Conservation (phyloP, 495 filamentous ascomycete genomes). For the Articulospora tetracladia region DNA sequence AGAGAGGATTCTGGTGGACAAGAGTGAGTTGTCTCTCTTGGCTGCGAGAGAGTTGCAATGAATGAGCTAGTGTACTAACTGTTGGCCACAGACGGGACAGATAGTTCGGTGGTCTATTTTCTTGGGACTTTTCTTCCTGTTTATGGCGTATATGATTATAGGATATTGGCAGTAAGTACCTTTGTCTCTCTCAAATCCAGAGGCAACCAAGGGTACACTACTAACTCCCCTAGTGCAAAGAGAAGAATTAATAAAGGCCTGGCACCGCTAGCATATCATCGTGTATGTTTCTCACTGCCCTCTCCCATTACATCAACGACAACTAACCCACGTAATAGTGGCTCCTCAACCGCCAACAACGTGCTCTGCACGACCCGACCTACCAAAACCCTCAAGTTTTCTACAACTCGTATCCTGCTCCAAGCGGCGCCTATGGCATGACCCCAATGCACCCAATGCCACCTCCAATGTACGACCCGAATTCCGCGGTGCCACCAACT, state of each 20-base stretch:
- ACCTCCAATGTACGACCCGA: constrained; percentile 25
- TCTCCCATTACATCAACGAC: constrained; percentile 1
- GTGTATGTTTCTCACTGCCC: constrained; percentile 41
- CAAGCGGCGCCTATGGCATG: too few species aligned
- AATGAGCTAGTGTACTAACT: constrained; percentile 2
- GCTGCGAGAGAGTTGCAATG: background rate
- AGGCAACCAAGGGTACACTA: background rate
- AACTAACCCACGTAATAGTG: constrained; percentile 40
- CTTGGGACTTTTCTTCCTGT: constrained; percentile 45
- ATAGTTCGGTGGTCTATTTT: constrained; percentile 69
- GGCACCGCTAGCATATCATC: constrained; percentile 62
- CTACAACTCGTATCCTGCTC: constrained; percentile 30
- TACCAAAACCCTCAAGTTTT: constrained; percentile 38
- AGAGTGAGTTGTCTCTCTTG: constrained; percentile 13
- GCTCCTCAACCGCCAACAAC: constrained; percentile 53
- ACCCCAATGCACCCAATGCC: constrained; percentile 46
- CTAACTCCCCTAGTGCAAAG: constrained; percentile 38
- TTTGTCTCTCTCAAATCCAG: background rate
- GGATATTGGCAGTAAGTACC: constrained; percentile 50
- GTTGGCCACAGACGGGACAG: constrained; percentile 42
- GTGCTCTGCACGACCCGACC: constrained; percentile 49
- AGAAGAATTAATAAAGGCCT: constrained; percentile 56
- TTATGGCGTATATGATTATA: constrained; percentile 51
- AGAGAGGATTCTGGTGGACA: constrained; percentile 15
- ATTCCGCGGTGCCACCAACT: constrained; percentile 52